Base-by-base conservation (phyloP, 2,329 filamentous ascomycete species). In the Fragosphaeria purpurea region DNA sequence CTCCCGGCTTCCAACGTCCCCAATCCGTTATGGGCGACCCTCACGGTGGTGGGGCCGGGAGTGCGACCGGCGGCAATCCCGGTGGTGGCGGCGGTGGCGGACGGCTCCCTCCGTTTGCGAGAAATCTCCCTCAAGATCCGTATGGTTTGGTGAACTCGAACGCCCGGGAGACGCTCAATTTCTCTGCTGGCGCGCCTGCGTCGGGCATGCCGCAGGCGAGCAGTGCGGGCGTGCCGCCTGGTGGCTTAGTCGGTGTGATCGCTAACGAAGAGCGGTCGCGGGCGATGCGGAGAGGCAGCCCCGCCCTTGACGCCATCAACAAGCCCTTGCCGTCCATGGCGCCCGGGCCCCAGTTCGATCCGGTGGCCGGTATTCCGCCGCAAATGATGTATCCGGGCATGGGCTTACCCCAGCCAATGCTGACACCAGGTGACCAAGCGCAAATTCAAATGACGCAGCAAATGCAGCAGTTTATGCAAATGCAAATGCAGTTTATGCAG, bases 401-500 rank as follows among this genome's bases (percentile, higher is more conserved):
- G 55, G 61, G 59, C 51, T 61, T 58, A 50, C 62, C 62, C 6
- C 51, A 42, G 45, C 55, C 57, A 22, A 66, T 69, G 64, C 62
- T 83, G 43, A 77, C 76, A 12, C 71, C 81, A 3, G 78, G 77
- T 30, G 84, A 88, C 55, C 84, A 86, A 63, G 82, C 83, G 33
- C 86, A 91, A 59, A 75, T 90, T 41, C 83, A 90, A 58, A 85
- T 93, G 75, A 84, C 79, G 6, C 84, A 88, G 61, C 85, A 90
- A 62, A 90, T 91, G 86, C 77, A 80, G 50, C 83, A 88, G 60
- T 89, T 91, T 68, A 89, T 91, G 85, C 85, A 89, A 63, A 88
- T 93, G 83, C 88, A 95, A 64, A 90, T 94, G 85, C 86, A 94
- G 63, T 89, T 89, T 68, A 91, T 94, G 85, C 85, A 90, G 60